Percentiles rank a stretch among this genome's conserved stretches.
Evolutionary conservation across 768 basidiomycete genomes (phyloP).

Genomic region (Auriculariales sp.): DNA sequence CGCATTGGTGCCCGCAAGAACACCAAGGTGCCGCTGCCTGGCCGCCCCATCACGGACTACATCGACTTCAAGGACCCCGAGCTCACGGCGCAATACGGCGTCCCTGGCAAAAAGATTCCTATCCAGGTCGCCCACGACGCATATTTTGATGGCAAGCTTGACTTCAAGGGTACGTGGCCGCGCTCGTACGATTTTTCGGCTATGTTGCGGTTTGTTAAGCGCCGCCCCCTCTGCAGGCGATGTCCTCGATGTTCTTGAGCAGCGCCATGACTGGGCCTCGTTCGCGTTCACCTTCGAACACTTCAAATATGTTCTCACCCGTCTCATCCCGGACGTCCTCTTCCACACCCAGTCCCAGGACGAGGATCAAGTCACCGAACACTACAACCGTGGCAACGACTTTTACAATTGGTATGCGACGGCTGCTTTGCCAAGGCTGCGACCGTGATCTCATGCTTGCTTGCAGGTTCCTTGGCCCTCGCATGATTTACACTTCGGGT

Average conservation of each 20-base stretch:
- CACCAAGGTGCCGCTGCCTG: constrained; percentile 73
- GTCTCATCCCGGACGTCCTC: constrained; percentile 86
- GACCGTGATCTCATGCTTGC: neutral
- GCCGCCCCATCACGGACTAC: constrained; percentile 77
- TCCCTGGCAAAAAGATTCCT: constrained; percentile 65
- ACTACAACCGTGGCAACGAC: constrained; percentile 96
- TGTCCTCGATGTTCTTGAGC: constrained; percentile 84
- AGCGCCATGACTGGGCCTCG: constrained; percentile 89
- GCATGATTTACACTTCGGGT: constrained; percentile 97
- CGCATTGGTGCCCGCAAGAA: constrained; percentile 68
- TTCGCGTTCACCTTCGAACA: constrained; percentile 83
- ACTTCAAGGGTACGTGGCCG: constrained; percentile 67
- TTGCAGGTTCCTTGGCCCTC: constrained; percentile 76
- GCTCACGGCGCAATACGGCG: constrained; percentile 69
- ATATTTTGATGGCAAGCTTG: constrained; percentile 91
- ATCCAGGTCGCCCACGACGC: constrained; percentile 98
- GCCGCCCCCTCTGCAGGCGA: constrained; percentile 46
- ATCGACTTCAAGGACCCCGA: constrained; percentile 78
- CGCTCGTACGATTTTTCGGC: constrained; percentile 1
- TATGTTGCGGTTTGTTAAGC: neutral
- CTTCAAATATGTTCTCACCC: constrained; percentile 84
- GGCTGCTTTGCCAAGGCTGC: neutral
- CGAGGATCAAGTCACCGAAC: constrained; percentile 86
- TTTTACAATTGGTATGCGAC: constrained; percentile 70
- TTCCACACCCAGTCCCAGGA: constrained; percentile 85